Conservation (phyloP, 1,284 basidiomycete species). For the Coniferiporia weirii region DNA sequence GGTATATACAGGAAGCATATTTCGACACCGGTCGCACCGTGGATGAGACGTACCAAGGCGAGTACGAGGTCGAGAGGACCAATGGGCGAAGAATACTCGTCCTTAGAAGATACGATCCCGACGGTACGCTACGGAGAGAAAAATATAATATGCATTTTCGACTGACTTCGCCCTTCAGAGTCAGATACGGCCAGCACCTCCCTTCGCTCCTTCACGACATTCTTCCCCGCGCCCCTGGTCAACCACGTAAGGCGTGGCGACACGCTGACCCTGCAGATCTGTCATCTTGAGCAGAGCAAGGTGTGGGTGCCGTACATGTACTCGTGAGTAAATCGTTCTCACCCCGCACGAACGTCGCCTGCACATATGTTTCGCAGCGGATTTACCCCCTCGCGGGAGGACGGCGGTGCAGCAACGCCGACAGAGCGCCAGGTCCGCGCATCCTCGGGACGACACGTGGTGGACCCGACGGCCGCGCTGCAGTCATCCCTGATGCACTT, state of each 20-base stretch:
- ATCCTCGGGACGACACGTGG: not conserved
- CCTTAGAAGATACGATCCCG: slow-evolving; percentile 17
- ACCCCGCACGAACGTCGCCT: not conserved
- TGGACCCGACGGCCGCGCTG: slow-evolving; percentile 1
- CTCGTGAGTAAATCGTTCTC: slow-evolving; percentile 12
- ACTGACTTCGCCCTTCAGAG: slow-evolving; percentile 1
- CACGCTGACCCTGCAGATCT: slow-evolving; percentile 18
- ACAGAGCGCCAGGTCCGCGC: slow-evolving; percentile 13
- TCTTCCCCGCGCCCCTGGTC: slow-evolving; percentile 16
- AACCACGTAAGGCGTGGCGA: slow-evolving; percentile 14
- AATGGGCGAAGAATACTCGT: slow-evolving; percentile 11
- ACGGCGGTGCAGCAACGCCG: slow-evolving; percentile 14
- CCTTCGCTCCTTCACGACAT: slow-evolving; percentile 15
- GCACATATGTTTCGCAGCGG: slow-evolving; percentile 4
- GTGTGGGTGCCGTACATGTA: slow-evolving; percentile 19
- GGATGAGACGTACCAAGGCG: slow-evolving; percentile 19
- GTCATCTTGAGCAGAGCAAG: slow-evolving; percentile 17
- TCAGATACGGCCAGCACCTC: slow-evolving; percentile 15
- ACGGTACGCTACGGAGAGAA: slow-evolving; percentile 4
- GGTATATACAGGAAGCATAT: slow-evolving; percentile 18
- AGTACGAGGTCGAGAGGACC: slow-evolving; percentile 18
- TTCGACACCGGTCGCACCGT: slow-evolving; percentile 17
- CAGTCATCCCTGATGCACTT: slow-evolving; percentile 12
- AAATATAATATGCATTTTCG: not conserved
- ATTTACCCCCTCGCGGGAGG: slow-evolving; percentile 18